A percentile compares a stretch with the other conserved stretches of the same genome.
These are phyloP conservation scores for Candida tammaniensis DNA, from an alignment of 805 yeast species.

Conservation along the genomic window DNA sequence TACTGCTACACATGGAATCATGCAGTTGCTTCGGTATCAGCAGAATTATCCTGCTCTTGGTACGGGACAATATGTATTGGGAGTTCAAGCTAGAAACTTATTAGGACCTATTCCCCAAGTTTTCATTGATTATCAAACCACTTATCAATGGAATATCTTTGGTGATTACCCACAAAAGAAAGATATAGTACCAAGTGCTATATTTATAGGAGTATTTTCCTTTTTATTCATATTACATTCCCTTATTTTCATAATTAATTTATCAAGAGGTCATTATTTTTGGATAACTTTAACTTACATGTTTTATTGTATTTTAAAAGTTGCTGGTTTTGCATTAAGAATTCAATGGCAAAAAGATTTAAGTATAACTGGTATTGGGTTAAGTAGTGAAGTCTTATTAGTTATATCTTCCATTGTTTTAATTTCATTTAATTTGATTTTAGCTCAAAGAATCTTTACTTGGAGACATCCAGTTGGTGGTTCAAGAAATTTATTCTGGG, in stretches of 20 bases:
- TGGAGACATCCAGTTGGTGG: slow-evolving; percentile 79
- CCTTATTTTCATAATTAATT: slow-evolving; percentile 46
- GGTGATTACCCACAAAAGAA: slow-evolving; percentile 57
- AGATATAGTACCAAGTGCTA: slow-evolving; percentile 60
- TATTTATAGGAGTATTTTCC: slow-evolving; percentile 53
- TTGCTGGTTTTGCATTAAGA: slow-evolving; percentile 59
- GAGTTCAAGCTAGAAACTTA: slow-evolving; percentile 28
- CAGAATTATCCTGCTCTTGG: slow-evolving; percentile 31
- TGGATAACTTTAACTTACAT: slow-evolving; percentile 52
- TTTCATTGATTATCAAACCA: slow-evolving; percentile 35
- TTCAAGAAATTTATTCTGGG: slow-evolving; percentile 48
- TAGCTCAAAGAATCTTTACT: slow-evolving; percentile 67
- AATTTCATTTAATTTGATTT: slow-evolving; percentile 56
- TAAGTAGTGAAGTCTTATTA: slow-evolving; percentile 54
- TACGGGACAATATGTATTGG: slow-evolving; percentile 24
- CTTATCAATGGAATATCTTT: slow-evolving; percentile 49
- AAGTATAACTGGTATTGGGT: slow-evolving; percentile 45
- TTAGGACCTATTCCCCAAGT: slow-evolving; percentile 42
- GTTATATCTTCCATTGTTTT: slow-evolving; percentile 58
- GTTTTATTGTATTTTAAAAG: slow-evolving; percentile 50
- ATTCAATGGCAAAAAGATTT: slow-evolving; percentile 57
- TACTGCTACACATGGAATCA: slow-evolving; percentile 28
- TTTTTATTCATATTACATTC: slow-evolving; percentile 48
- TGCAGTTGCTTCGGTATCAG: slow-evolving; percentile 26
- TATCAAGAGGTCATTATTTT: slow-evolving; percentile 57